Base-by-base conservation (phyloP, 202 grass and related monocot genomes). In the Panicum virgatum region DNA sequence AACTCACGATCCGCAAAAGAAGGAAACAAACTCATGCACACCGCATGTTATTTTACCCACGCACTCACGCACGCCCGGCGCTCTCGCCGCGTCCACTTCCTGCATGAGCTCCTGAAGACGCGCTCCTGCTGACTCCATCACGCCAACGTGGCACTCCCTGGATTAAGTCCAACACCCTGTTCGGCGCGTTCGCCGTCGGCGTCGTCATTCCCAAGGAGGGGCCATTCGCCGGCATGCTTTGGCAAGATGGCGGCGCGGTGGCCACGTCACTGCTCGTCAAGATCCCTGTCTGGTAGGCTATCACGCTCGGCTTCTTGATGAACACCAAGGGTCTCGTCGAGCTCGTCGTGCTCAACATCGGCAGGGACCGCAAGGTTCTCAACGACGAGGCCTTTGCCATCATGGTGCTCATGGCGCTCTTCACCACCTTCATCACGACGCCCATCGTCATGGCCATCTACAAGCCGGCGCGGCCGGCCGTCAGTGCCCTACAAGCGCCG, bases 291-390 rank as follows among this genome's bases (percentile, higher is more conserved):
- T 74, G 91, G 9, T 91, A 94, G 80, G 87, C 94, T 6, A 62
- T 89, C 71, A 84, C 91, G 7, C 57, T 97, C 1, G 94, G 94
- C 1, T 94, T 97, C 63, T 65, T 97, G 29, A 97, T 97, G 94
- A 97, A 97, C 94, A 97, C 91, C 66, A 97, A 97, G 83, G 94
- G 94, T 1, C 89, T 97, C 40, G 91, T 97, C 7, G 94, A 97
- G 91, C 94, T 97, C 50, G 90, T 94, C 78, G 94, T 97, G 3
- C 87, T 97, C 80, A 97, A 97, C 87, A 97, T 97, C 44, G 94
- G 91, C 37, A 82, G 60, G 23, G 94, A 97, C 39, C 89, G 91
- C 32, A 90, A 92, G 76, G 91, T 97, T 14, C 87, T 97, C 8
- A 97, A 97, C 38, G 94, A 97, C 52, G 89, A 97, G 83, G 45